phyloP scores from a whole-genome alignment of 306 rosid species.

The Crataegus laevigata region DNA sequence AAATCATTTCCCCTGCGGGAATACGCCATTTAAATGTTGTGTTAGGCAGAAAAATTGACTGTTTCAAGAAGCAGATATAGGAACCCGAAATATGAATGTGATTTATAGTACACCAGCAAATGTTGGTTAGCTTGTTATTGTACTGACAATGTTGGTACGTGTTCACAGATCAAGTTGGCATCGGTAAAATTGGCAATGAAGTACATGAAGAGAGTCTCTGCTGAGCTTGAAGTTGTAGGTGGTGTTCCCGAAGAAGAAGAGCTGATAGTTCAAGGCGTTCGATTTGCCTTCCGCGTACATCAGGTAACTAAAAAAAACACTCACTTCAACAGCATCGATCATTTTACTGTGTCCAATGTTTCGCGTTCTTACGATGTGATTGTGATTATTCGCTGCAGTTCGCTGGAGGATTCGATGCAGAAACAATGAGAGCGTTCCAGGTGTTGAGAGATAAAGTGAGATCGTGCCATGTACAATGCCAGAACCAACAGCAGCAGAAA shows the following conservation, averaged over 20 bases:
- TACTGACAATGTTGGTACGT: neutral
- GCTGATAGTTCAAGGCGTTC: conserved; percentile 82
- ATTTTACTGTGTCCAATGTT: neutral
- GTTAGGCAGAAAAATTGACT: neutral
- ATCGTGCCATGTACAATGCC: conserved; percentile 79
- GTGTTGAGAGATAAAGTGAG: conserved; percentile 91
- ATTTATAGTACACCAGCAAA: neutral
- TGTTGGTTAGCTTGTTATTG: conserved; percentile 17
- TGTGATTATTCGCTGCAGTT: conserved; percentile 47
- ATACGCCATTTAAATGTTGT: neutral
- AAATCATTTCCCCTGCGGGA: neutral
- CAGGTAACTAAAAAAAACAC: conserved; percentile 47
- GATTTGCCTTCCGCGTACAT: conserved; percentile 95
- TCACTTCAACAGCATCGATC: neutral
- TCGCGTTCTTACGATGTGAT: neutral
- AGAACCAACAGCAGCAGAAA: conserved; percentile 69
- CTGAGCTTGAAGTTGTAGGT: conserved; percentile 79
- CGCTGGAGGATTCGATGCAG: conserved; percentile 93
- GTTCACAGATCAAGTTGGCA: conserved; percentile 81
- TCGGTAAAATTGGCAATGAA: conserved; percentile 92
- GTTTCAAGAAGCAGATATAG: neutral
- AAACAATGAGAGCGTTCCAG: conserved; percentile 92
- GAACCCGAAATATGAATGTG: neutral
- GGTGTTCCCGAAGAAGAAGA: conserved; percentile 97
- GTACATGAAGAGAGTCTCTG: conserved; percentile 93